Conservation (phyloP, 2,329 filamentous ascomycete species). For the Diplodia intermedia region DNA sequence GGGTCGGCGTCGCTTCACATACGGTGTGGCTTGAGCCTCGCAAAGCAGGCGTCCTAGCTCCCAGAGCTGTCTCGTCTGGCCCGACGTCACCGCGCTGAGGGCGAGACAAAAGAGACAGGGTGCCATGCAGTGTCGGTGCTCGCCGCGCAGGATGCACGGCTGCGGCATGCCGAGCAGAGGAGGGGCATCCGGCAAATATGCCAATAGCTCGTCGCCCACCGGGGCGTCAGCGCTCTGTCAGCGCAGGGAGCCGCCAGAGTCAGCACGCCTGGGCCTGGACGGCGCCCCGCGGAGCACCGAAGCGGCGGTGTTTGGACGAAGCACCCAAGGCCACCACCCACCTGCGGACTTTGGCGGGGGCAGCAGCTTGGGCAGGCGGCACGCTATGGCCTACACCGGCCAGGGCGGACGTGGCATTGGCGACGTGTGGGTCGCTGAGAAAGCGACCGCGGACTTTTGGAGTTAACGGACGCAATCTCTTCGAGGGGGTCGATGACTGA, state of each 20-base stretch:
- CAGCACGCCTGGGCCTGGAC: conserved; percentile 23
- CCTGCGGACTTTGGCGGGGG: conserved; percentile 12
- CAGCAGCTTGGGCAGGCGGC: conserved; percentile 7
- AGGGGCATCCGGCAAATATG: conserved; percentile 5
- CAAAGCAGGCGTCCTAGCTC: conserved; percentile 22
- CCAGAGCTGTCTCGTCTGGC: conserved; percentile 13
- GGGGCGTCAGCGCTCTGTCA: conserved; percentile 13
- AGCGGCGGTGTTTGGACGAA: conserved; percentile 12
- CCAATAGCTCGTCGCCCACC: conserved; percentile 16
- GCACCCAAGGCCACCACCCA: conserved; percentile 26
- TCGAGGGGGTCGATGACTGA: conserved; percentile 26
- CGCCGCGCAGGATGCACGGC: not conserved
- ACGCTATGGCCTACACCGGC: conserved; percentile 5
- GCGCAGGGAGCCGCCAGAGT: conserved; percentile 12
- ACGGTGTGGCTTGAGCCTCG: conserved; percentile 14
- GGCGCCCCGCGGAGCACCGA: conserved; percentile 18
- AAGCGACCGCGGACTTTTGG: conserved; percentile 31
- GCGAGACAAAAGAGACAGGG: not conserved
- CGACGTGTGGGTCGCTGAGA: conserved; percentile 16
- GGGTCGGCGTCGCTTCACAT: not conserved
- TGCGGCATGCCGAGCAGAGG: conserved; percentile 19
- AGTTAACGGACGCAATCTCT: conserved; percentile 32
- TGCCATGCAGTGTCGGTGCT: not conserved
- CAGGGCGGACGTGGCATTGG: conserved; percentile 27
- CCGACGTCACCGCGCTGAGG: conserved; percentile 7